Conservation (phyloP, 305 asterid species). For the Ilex paraguariensis region DNA sequence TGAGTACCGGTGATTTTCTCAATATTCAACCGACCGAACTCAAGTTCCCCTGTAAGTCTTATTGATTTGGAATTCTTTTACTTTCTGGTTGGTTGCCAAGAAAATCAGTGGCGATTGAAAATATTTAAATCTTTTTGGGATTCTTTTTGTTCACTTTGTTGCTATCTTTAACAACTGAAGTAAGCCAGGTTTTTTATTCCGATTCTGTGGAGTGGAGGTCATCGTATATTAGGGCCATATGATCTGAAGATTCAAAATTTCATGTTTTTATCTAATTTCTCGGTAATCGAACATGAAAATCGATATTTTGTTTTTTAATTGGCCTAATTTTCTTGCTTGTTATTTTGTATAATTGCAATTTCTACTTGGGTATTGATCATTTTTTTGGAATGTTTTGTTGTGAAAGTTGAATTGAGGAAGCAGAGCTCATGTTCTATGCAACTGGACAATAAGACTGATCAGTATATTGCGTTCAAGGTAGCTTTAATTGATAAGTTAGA, state of each 20-base stretch:
- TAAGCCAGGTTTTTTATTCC: too few species aligned
- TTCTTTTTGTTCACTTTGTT: background rate
- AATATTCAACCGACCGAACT: constrained; percentile 28
- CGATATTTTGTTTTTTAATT: too few species aligned
- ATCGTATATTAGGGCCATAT: too few species aligned
- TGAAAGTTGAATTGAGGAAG: constrained; percentile 45
- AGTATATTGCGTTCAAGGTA: constrained; percentile 55
- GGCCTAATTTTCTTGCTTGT: background rate
- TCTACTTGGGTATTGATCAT: background rate
- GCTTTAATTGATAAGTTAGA: background rate
- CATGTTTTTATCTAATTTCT: too few species aligned
- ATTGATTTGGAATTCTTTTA: background rate
- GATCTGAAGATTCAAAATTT: too few species aligned
- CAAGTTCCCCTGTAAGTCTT: constrained; percentile 30
- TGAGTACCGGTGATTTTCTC: constrained; percentile 27
- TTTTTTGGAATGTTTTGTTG: background rate
- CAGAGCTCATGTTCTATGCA: constrained; percentile 42
- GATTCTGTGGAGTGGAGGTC: too few species aligned
- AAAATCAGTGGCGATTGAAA: background rate
- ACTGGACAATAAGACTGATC: constrained; percentile 33
- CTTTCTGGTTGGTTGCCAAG: background rate
- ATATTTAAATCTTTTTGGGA: background rate
- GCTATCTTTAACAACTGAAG: background rate
- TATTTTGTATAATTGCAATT: background rate
- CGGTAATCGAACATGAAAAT: too few species aligned